Percentiles rank a stretch among this genome's conserved stretches.
These are phyloP conservation scores for Penicillium sp. DNA, from an alignment of 2,329 filamentous ascomycete species.

Conservation along the genomic window DNA sequence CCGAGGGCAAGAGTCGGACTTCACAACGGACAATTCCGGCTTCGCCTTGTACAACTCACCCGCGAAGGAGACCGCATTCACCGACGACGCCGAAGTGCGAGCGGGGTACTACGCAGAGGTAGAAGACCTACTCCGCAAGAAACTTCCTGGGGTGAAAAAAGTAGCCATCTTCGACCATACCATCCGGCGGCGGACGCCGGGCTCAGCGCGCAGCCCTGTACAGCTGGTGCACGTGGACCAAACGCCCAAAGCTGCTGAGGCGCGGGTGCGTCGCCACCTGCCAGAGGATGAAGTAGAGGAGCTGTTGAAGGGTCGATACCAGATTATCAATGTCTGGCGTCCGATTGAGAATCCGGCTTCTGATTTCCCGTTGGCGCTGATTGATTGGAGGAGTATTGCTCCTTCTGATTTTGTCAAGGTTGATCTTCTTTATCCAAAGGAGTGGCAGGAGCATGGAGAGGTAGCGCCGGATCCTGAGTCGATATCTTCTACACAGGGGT, in stretches of 20 bases:
- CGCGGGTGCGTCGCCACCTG: conserved; percentile 54
- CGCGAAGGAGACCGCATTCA: conserved; percentile 48
- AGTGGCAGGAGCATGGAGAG: conserved; percentile 54
- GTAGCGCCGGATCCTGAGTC: conserved; percentile 43
- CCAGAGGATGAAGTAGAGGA: conserved; percentile 48
- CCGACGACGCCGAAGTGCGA: conserved; percentile 49
- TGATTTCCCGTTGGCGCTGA: conserved; percentile 59
- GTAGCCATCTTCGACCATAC: conserved; percentile 67
- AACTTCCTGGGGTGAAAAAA: conserved; percentile 50
- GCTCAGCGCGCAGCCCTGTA: conserved; percentile 54
- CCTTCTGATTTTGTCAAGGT: conserved; percentile 53
- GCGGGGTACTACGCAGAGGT: conserved; percentile 55
- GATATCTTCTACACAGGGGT: conserved; percentile 48
- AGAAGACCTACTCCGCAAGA: conserved; percentile 48
- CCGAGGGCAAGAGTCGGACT: conserved; percentile 43
- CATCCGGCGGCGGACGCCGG: conserved; percentile 50
- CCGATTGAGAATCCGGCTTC: conserved; percentile 57
- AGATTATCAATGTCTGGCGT: conserved; percentile 64
- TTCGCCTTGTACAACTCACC: conserved; percentile 50
- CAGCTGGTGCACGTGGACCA: conserved; percentile 66
- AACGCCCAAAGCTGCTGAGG: conserved; percentile 54
- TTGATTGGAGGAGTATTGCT: conserved; percentile 54
- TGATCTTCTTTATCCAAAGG: conserved; percentile 54
- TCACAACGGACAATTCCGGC: conserved; percentile 51
- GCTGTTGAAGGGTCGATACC: conserved; percentile 51